Evolutionary conservation across 176 grass and related monocot species (phyloP), one percentile per base, ranked within the genome.

Genomic region (Bonia amplexicaulis): DNA sequence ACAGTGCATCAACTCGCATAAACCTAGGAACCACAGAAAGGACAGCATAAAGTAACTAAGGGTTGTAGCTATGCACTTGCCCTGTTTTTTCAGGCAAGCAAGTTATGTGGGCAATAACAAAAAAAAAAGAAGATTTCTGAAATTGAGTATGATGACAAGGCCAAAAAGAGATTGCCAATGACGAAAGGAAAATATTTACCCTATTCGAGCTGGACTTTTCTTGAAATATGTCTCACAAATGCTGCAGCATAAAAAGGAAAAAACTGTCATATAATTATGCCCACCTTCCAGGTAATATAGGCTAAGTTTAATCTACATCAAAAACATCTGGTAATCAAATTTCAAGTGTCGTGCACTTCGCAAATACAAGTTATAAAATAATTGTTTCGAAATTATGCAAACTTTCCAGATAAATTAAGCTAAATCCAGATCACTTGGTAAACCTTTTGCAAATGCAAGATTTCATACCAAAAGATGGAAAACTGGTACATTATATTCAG

Each of bases 161-260:
- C 11, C 26, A 73, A 47, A 19, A 22, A 58, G 41, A 6, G 57
- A 63, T 25, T 4, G n/a, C 19, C 9, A 80, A 66, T 22, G 41
- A 66, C 25, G 2, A 33, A 86, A 74, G 25, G 20, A 29, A 26
- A 73, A 42, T 40, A 90, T 48, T 88, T 92, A 99, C 96, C 96
- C 93, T 85, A 41, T 99, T 81, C 89, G 92, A 92, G 82, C 88
- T 49, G 96, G 93, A 79, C 65, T 77, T 84, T 99, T 99, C 93
- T 96, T 99, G 89, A 96, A 96, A 87, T 99, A 99, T 72, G 96
- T 99, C 78, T 99, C 96, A 60, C 96, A 99, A 83, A 99, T 99
- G 87, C 96, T 99, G 91, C 88, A 86, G 60, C 4, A 82, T 22
- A 66, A 81, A 57, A 77, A 84, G 3, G 4, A 62, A 46, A 55